phyloP scores from a whole-genome alignment of 2,329 filamentous ascomycete genomes.

The Dactylellina drechsleri region DNA sequence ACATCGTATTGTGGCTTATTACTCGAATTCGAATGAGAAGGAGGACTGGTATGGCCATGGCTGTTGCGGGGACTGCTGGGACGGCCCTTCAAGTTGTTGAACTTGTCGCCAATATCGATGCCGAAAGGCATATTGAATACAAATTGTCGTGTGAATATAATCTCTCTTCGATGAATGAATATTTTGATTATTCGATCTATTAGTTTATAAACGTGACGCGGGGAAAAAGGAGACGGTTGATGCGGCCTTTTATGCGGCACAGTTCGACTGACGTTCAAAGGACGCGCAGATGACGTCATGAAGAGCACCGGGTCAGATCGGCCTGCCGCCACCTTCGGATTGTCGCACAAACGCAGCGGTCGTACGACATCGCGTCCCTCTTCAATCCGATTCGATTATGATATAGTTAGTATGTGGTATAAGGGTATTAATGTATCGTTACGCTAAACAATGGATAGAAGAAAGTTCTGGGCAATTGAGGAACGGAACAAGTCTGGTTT shows the following conservation, averaged over 20 bases:
- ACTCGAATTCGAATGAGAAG: neutral
- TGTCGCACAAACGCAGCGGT: neutral
- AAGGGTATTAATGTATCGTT: too few relatives aligned
- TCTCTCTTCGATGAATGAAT: too few relatives aligned
- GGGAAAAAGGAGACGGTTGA: too few relatives aligned
- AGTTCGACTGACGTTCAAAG: neutral
- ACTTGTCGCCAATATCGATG: constrained; percentile 43
- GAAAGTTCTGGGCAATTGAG: too few relatives aligned
- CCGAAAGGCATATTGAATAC: constrained; percentile 42
- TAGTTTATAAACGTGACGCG: neutral
- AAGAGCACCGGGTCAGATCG: constrained; percentile 28
- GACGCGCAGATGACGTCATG: constrained; percentile 5
- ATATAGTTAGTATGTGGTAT: too few relatives aligned
- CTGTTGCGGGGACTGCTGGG: neutral
- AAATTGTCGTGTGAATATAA: too few relatives aligned
- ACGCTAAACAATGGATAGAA: too few relatives aligned
- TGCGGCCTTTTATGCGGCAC: neutral
- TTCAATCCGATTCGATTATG: too few relatives aligned
- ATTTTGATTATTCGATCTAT: too few relatives aligned
- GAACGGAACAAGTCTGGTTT: too few relatives aligned
- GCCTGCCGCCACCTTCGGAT: constrained; percentile 18
- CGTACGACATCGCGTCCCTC: neutral
- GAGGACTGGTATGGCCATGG: neutral
- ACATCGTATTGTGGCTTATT: constrained; percentile 36
- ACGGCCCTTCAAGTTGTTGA: constrained; percentile 9